These are phyloP conservation scores for Kuraishia piskuri DNA, from an alignment of 805 yeast species.

Conservation along the genomic window DNA sequence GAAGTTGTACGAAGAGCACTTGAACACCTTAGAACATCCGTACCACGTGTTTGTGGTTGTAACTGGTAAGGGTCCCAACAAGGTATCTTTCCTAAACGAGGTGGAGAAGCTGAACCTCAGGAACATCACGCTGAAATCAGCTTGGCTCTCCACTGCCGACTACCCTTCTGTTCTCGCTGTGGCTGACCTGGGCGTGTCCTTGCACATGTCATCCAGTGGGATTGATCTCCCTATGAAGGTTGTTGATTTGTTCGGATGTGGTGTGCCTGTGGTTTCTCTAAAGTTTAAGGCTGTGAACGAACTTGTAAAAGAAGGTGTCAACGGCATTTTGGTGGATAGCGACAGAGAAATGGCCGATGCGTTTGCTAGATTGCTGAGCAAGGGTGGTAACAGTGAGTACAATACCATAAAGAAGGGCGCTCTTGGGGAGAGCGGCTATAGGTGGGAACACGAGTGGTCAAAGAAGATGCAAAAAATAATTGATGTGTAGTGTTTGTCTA, in stretches of 20 bases:
- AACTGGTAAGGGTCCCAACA: slow-evolving; percentile 95
- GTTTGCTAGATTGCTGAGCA: slow-evolving; percentile 25
- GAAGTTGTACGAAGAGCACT: slow-evolving; percentile 40
- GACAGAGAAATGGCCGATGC: slow-evolving; percentile 36
- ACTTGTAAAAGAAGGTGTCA: slow-evolving; percentile 55
- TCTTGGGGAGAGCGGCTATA: slow-evolving; percentile 47
- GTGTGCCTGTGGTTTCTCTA: slow-evolving; percentile 81
- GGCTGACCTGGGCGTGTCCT: slow-evolving; percentile 83
- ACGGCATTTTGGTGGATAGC: slow-evolving; percentile 54
- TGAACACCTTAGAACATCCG: slow-evolving; percentile 14
- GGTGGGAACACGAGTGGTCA: slow-evolving; percentile 80
- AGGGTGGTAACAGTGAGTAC: slow-evolving; percentile 14
- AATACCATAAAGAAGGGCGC: slow-evolving; percentile 59
- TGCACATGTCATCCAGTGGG: slow-evolving; percentile 90
- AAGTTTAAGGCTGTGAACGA: slow-evolving; percentile 73
- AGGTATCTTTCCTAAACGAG: slow-evolving; percentile 36
- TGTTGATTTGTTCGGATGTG: slow-evolving; percentile 93
- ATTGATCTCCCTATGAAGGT: slow-evolving; percentile 96
- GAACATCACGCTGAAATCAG: slow-evolving; percentile 48
- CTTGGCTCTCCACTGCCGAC: slow-evolving; percentile 72
- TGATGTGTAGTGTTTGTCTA: neutral
- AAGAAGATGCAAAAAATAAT: neutral
- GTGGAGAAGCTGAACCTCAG: slow-evolving; percentile 35
- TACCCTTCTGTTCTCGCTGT: slow-evolving; percentile 69
- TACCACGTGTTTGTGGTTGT: slow-evolving; percentile 61